These are phyloP conservation scores for Letharia lupina DNA, from an alignment of 495 filamentous ascomycete species.

Conservation along the genomic window DNA sequence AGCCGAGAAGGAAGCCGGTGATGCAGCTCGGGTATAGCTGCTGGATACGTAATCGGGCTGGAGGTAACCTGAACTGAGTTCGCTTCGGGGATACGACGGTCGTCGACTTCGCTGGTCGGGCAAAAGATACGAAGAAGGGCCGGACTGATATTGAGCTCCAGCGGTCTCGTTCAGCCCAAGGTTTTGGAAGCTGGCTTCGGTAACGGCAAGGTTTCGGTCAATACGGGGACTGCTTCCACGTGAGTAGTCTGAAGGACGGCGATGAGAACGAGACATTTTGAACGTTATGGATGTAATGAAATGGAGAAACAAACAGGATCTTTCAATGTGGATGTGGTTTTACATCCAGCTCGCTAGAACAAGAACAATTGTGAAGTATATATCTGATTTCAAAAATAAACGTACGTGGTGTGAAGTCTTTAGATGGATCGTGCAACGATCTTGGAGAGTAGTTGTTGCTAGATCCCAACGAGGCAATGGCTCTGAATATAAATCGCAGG, in stretches of 20 bases:
- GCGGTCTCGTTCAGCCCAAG: slow-evolving; percentile 24
- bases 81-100: slow-evolving; percentile 13
- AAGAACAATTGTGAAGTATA: slow-evolving; percentile 14
- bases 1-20: slow-evolving; percentile 16
- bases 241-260: slow-evolving; percentile 25
- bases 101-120: slow-evolving; percentile 10
- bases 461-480: slow-evolving; percentile 9
- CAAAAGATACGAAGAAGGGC: slow-evolving; percentile 16
- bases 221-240: slow-evolving; percentile 20
- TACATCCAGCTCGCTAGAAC: not conserved
- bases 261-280: slow-evolving; percentile 25
- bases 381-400: slow-evolving; percentile 10
- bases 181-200: slow-evolving; percentile 27
- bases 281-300: slow-evolving; percentile 13
- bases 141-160: slow-evolving; percentile 18
- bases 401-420: slow-evolving; percentile 9
- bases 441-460: slow-evolving; percentile 1
- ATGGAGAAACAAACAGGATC: slow-evolving; percentile 16
- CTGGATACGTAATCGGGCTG: slow-evolving; percentile 16
- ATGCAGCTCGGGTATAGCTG: slow-evolving; percentile 17
- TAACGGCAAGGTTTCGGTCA: slow-evolving; percentile 22
- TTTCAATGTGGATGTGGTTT: not conserved
- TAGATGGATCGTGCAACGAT: slow-evolving; percentile 4
- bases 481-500: slow-evolving; percentile 9
- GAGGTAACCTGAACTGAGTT: slow-evolving; percentile 15